Percentiles rank a stretch among this genome's conserved stretches.
phyloP scores from a whole-genome alignment of 306 rosid species.

The Cicer judaicum region DNA sequence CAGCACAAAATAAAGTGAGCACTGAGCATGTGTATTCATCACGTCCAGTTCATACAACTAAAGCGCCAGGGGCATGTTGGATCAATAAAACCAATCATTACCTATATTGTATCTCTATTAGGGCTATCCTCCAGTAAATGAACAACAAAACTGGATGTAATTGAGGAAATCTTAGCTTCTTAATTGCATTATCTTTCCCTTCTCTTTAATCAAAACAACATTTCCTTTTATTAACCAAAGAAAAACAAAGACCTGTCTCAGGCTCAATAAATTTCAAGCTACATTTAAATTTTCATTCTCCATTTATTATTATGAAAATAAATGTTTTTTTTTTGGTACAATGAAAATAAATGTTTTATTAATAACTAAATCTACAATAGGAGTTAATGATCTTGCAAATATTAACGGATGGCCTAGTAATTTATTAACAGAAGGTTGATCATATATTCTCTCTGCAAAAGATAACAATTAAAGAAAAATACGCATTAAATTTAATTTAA shows the following conservation, averaged over 20 bases:
- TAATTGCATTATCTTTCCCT: background rate
- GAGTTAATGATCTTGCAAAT: background rate
- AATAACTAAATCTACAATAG: background rate
- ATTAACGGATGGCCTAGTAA: background rate
- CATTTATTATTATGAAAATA: background rate
- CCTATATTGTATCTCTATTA: background rate
- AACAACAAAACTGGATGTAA: background rate
- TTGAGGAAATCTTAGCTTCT: background rate
- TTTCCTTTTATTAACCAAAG: conserved; percentile 5
- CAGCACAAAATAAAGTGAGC: background rate
- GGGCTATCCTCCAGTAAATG: background rate
- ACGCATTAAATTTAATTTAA: too few relatives aligned
- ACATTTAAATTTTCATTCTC: background rate
- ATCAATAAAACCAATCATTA: background rate
- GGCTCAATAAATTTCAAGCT: background rate
- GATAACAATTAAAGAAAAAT: background rate
- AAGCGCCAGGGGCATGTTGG: background rate
- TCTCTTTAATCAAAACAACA: conserved; percentile 11
- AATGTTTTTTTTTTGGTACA: background rate
- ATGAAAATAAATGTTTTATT: too few relatives aligned
- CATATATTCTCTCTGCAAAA: background rate
- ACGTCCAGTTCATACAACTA: background rate
- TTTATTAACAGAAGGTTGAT: background rate
- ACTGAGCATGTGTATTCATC: background rate
- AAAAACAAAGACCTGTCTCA: background rate